A percentile compares a stretch with the other conserved stretches of the same genome.
phyloP scores from a whole-genome alignment of 305 asterid species.

The Ilex paraguariensis region DNA sequence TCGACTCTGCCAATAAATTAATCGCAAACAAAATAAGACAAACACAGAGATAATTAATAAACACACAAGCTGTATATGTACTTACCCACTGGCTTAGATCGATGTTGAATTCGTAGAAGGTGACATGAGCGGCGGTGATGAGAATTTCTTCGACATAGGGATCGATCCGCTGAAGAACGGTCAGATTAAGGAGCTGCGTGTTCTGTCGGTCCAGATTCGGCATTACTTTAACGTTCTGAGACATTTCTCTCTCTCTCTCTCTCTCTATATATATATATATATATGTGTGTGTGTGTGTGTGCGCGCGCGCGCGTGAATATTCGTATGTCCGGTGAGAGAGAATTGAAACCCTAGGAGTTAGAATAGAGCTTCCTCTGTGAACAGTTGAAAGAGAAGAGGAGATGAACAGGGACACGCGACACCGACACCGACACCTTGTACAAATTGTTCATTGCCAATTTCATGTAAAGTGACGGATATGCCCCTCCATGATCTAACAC shows the following conservation, averaged over 20 bases:
- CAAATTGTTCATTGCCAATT: too few species aligned
- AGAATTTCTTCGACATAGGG: conserved; percentile 74
- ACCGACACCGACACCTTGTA: background rate
- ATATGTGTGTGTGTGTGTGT: too few species aligned
- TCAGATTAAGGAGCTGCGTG: conserved; percentile 70
- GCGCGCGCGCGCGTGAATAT: too few species aligned
- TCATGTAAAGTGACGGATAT: too few species aligned
- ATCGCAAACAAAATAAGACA: conserved; percentile 7
- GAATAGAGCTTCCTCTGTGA: too few species aligned
- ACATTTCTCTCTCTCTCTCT: conserved; percentile 20
- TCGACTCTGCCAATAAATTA: conserved; percentile 52
- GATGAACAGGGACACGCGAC: background rate
- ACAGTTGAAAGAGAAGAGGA: background rate
- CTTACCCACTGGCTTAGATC: conserved; percentile 75
- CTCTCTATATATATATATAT: too few species aligned
- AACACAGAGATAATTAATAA: background rate
- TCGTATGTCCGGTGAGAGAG: too few species aligned
- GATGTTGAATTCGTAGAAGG: conserved; percentile 63
- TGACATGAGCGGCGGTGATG: conserved; percentile 75
- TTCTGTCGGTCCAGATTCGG: conserved; percentile 72
- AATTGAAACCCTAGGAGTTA: too few species aligned
- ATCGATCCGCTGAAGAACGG: conserved; percentile 84
- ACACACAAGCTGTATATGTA: background rate
- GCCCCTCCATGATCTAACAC: too few species aligned
- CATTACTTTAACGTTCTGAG: conserved; percentile 63